Base-by-base conservation (phyloP, 2,329 filamentous ascomycete genomes). In the Neonectria ditissima region DNA sequence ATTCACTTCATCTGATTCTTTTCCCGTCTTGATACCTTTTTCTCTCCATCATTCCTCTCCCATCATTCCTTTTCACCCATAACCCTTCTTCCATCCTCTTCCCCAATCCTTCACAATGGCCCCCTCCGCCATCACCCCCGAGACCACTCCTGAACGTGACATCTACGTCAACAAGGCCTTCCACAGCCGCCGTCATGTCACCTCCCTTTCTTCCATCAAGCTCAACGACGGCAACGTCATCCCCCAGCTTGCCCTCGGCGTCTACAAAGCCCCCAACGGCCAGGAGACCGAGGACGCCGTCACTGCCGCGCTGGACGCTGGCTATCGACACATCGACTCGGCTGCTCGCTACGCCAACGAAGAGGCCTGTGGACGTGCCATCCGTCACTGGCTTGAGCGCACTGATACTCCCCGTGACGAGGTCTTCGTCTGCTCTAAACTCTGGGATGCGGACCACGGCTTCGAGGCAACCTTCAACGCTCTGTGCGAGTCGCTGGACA, bases 171-270 rank as follows among this genome's bases (percentile, higher is more conserved):
- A 74, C 69, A 77, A 77, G 72, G 51, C 69, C 28, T 16, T 65
- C 37, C 68, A 71, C 55, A 65, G 26, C 53, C 69, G 72, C 62
- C 66, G 69, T 54, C 65, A 74, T 58, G 72, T 70, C 65, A 69
- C 62, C 65, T 75, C 71, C 18, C 59, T 73, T 57, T 72, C 73
- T 30, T 77, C 80, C 53, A 79, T 93, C 65, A 90, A 88, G 79
- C 83, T 94, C 65, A 92, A 91, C 73, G 90, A 94, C 80, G 91
- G 90, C 65, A 87, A 87, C 69, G 83, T 85, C 59, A 91, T 94
- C 55, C 91, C 91, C 47, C 68, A 81, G 57, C 73, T 84, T 28
- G 82, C 81, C 39, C 78, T 84, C 55, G 82, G 82, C 34, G 82
- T 82, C 43, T 84, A 83, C 79, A 81, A 83, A 69, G 77, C 77